Evolutionary conservation across 148 eudicot genomes (phyloP), one percentile per base, ranked within the genome.

Genomic region (Euryodendron excelsum): DNA sequence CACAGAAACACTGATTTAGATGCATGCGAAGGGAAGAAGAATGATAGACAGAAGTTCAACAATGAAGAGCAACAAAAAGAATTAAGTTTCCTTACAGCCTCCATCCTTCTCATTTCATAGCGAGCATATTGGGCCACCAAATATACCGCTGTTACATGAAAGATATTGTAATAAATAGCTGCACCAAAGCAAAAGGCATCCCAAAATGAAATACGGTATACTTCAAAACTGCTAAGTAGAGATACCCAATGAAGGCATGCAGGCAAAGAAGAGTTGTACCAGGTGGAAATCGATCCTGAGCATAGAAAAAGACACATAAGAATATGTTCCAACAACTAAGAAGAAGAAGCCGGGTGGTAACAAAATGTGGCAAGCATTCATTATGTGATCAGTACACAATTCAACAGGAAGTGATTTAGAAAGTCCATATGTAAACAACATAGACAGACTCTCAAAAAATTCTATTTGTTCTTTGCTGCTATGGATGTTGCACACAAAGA

Each of bases 211-310:
- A 48, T 23, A 63, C 30, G 64, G 3, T 33, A 48, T 23, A 9
- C 30, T 3, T 20, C 6, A 18, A 45, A 33, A 39, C 44, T 55
- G 39, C n/a, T 27, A n/a, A 69, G 28, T 53, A 64, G 39, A 80
- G 30, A 69, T 94, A 94, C 98, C 98, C 74, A 94, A 74, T 58
- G 97, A 90, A 76, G 98, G 94, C 89, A 91, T 31, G 89, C 91
- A 90, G 79, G 79, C 94, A 80, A 92, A 92, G 86, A 94, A 90
- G 65, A 94, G 87, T 67, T 90, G 95, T 80, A 94, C 94, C 86
- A 94, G 83, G 86, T 90, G 94, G 80, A 90, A 92, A 84, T 94
- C 97, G 23, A 94, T 33, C 97, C 98, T 94, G 94, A 31, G 52
- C 64, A 81, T 28, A 67, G 77, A 66, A 3, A 73, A 48, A 74